These are phyloP conservation scores for Tremella yokohamensis DNA, from an alignment of 768 basidiomycete species.

Conservation along the genomic window DNA sequence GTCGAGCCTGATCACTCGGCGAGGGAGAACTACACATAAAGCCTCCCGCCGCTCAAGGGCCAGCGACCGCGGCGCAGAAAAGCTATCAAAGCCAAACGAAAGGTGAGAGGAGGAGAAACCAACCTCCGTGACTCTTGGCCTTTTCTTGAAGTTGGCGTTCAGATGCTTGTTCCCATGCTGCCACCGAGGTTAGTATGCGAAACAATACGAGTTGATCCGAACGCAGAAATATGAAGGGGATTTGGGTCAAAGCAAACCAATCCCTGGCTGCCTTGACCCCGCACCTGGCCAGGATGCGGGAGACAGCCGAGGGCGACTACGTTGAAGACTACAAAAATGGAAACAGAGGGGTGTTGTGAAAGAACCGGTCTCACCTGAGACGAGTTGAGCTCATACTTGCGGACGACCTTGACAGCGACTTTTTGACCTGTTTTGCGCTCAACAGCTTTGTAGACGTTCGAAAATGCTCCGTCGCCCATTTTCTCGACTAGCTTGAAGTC, in stretches of 20 bases:
- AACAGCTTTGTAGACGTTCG: conserved; percentile 92
- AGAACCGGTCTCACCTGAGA: conserved; percentile 30
- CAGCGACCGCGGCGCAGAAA: conserved; percentile 24
- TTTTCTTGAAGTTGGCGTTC: conserved; percentile 91
- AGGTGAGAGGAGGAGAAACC: conserved; percentile 39
- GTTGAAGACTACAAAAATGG: conserved; percentile 9
- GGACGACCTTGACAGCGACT: conserved; percentile 83
- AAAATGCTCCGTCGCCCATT: conserved; percentile 76
- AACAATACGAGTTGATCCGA: conserved; percentile 14
- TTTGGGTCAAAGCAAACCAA: conserved; percentile 11
- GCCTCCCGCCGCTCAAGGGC: conserved; percentile 37
- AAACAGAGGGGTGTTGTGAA: neutral
- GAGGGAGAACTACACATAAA: conserved; percentile 8
- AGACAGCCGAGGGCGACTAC: conserved; percentile 16
- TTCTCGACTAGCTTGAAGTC: conserved; percentile 54
- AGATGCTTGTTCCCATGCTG: conserved; percentile 90
- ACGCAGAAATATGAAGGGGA: conserved; percentile 5
- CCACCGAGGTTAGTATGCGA: conserved; percentile 16
- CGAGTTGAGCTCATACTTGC: conserved; percentile 55
- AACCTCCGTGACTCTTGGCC: conserved; percentile 98
- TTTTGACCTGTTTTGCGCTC: conserved; percentile 70
- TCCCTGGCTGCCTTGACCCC: conserved; percentile 33
- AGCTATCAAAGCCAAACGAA: conserved; percentile 7
- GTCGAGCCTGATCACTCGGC: neutral
- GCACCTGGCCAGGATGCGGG: conserved; percentile 44